A percentile compares a stretch with the other conserved stretches of the same genome.
Conservation (phyloP, 306 rosid genomes). For the Ceratonia siliqua region DNA sequence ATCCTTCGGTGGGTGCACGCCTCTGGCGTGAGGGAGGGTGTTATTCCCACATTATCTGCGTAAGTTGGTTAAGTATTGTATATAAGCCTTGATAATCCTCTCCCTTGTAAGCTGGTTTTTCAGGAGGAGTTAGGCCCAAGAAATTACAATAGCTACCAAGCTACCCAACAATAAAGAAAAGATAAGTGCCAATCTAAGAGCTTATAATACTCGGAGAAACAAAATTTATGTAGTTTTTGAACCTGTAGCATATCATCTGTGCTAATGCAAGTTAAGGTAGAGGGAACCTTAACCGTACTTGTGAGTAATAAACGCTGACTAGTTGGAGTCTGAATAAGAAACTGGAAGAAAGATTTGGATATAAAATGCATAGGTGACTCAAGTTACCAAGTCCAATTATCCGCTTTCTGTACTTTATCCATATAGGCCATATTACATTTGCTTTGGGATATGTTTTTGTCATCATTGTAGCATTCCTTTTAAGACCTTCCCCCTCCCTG, state of each 20-base stretch:
- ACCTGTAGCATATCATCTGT: background rate
- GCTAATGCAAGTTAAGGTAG: background rate
- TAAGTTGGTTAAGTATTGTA: no score
- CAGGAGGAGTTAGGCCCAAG: no score
- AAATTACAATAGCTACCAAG: no score
- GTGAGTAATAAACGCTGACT: conserved; percentile 10
- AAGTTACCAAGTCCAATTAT: background rate
- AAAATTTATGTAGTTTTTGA: background rate
- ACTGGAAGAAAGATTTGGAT: background rate
- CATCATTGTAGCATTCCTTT: background rate
- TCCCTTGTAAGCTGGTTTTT: no score
- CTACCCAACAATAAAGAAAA: background rate
- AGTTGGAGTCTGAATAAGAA: background rate
- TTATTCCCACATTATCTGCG: no score
- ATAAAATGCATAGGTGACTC: background rate
- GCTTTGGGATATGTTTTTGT: background rate
- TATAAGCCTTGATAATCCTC: no score
- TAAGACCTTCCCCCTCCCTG: background rate
- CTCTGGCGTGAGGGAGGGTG: no score
- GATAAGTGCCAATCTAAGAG: background rate
- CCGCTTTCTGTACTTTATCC: conserved; percentile 9
- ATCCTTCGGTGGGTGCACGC: no score
- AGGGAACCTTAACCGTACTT: background rate
- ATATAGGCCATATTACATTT: background rate
- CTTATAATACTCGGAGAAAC: background rate